Conservation (phyloP, 2,329 filamentous ascomycete species). For the Clathrospora elynae region DNA sequence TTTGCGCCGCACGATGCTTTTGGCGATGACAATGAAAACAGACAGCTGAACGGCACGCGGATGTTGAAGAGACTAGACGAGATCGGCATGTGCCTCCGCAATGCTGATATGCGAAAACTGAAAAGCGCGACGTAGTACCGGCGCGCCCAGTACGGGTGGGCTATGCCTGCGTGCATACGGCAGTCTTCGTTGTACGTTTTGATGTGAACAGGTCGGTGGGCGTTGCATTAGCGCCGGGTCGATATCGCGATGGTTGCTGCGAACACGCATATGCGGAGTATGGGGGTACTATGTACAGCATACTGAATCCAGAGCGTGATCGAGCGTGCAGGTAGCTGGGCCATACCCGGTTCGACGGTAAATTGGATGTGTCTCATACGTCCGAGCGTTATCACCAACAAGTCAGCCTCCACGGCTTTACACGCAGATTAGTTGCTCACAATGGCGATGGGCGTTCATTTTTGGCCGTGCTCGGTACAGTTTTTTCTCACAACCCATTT, state of each 20-base stretch:
- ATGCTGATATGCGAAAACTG: no score
- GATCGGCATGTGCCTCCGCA: background rate
- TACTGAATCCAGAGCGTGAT: constrained; percentile 17
- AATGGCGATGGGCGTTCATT: constrained; percentile 30
- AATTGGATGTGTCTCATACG: constrained; percentile 2
- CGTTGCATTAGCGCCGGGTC: constrained; percentile 30
- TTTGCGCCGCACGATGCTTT: constrained; percentile 2
- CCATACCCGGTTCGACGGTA: constrained; percentile 8
- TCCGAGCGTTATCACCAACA: constrained; percentile 1
- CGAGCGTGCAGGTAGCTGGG: constrained; percentile 8
- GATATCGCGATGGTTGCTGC: constrained; percentile 20
- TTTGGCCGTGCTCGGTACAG: constrained; percentile 52
- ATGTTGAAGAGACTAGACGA: background rate
- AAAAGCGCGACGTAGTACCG: no score
- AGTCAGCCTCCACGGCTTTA: constrained; percentile 1
- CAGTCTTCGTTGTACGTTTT: constrained; percentile 6
- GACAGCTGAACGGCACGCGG: background rate
- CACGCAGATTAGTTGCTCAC: background rate
- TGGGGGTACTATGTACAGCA: constrained; percentile 16
- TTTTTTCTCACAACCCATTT: constrained; percentile 57
- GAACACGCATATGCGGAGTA: constrained; percentile 21
- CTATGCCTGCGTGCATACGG: no score
- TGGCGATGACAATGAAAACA: background rate
- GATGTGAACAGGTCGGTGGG: constrained; percentile 20
- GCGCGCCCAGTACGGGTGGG: no score